Percentiles rank a stretch among this genome's conserved stretches.
Evolutionary conservation across 164 flowering plant species (phyloP).

Genomic region (Saururus chinensis): DNA sequence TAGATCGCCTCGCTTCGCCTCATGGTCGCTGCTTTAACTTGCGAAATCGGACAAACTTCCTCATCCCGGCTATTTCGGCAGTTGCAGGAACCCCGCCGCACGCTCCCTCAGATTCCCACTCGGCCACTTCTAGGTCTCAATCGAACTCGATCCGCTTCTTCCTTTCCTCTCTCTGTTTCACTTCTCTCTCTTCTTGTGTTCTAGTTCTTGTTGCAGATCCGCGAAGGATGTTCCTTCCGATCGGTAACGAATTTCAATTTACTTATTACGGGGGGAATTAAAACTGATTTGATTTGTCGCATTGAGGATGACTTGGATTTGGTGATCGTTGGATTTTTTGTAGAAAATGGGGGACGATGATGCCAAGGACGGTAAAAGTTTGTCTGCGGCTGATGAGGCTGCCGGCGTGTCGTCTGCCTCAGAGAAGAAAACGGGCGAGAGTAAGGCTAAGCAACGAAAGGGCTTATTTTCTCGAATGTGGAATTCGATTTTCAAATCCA

Average conservation of each 20-base stretch:
- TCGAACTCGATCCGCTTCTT: too few species aligned
- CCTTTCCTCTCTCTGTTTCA: too few species aligned
- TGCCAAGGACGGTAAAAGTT: neutral
- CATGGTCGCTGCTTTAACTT: too few species aligned
- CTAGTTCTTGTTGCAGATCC: too few species aligned
- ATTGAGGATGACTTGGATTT: neutral
- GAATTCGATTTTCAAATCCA: constrained; percentile 49
- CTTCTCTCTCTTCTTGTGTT: too few species aligned
- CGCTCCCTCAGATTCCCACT: too few species aligned
- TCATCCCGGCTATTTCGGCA: too few species aligned
- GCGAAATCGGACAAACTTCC: too few species aligned
- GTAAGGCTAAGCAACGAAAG: constrained; percentile 5
- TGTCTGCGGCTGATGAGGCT: neutral
- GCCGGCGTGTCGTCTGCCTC: neutral
- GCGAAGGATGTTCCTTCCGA: too few species aligned
- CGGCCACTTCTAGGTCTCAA: too few species aligned
- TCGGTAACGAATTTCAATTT: neutral
- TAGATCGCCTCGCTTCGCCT: too few species aligned
- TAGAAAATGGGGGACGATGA: neutral
- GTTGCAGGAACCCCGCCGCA: too few species aligned
- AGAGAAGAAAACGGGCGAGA: neutral
- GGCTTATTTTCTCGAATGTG: constrained; percentile 67
- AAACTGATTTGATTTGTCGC: neutral
- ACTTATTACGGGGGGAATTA: neutral
- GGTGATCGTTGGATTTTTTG: neutral